Base-by-base conservation (phyloP, 2,329 filamentous ascomycete species). In the Cytospora chrysosperma region DNA sequence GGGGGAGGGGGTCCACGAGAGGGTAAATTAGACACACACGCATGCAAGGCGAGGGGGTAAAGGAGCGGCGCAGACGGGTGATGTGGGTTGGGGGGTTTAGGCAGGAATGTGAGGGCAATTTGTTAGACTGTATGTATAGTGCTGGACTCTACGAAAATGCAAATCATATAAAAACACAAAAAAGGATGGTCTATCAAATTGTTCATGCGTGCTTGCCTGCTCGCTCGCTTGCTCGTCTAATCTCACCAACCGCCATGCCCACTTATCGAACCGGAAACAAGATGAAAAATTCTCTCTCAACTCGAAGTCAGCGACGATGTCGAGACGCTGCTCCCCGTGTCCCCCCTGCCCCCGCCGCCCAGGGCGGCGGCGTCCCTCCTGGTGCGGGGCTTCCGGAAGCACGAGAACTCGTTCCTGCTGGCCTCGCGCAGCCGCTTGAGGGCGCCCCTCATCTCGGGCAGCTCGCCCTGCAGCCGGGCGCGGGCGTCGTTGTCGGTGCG, bases 401-500 rank as follows among this genome's bases (percentile, higher is more conserved):
- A 93, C n/a, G 88, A 86, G 79, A 97, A 97, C 75, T 96, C 91
- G 67, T 88, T 92, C 77, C 89, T 89, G 69, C 90, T 94, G 52
- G 87, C 86, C 72, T 96, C 92, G 63, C 92, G 82, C 68, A 97
- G 78, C 69, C 86, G 86, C 83, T 97, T 98, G 68, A 99, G 79
- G 53, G 94, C 88, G 56, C 85, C 88, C 67, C 94, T 86, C 91
- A 99, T 93, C 73, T 93, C 92, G 2, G 92, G 91, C 68, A 99
- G 78, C 78, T 98, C 94, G 61, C 85, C 88, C 78, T 98, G 94
- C 69, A 99, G 78, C 65, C 85, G 83, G 13, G 87, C 84, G 57
- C 95, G 84, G 3, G 93, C 93, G 65, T 92, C 89, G 70, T 95
- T 93, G 72, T 96, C 93, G 59, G 95, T 98, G 56, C 93, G 88